Evolutionary conservation across 495 filamentous ascomycete genomes (phyloP), one percentile per base, ranked within the genome.

Genomic region (Aspergillus steynii): DNA sequence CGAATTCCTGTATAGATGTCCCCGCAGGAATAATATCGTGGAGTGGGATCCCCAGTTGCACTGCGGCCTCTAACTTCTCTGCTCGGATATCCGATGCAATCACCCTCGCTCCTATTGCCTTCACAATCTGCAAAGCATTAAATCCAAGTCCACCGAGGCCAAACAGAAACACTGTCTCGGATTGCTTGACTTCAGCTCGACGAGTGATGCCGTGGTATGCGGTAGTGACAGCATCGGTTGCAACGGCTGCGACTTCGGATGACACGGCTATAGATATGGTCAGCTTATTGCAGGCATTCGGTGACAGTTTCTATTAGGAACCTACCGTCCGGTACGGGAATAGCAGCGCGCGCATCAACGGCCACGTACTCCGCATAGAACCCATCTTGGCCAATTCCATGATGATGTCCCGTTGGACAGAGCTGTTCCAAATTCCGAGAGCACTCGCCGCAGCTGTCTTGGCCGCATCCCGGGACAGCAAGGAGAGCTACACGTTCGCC

Each of bases 131-230:
- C 12, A 69, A 47, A 12, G 64, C 66, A 48, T 69, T 69, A 59
- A 69, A 69, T 2, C 66, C 63, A 8, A 69, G 58, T 4, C 66
- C 66, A 26, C 64, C 66, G 2, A 69, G 54, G 1, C 64, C 64
- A 45, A 69, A 69, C 5, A 67, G 55, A 14, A 69, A 69, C 15
- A 64, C 61, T 2, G 58, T 66, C 45, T 69, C 66, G 15, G 66
- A 53, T 26, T 56, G 56, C 31, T 64, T 61, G 20, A 69, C 66
- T 47, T 69, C 61, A 0, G 64, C 66, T 0, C 66, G 66, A 4
- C 66, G 66, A 2, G 58, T 58, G 29, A 69, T 69, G 12, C 66
- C 66, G 53, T 69, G 64, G 45, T 69, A 69, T 25, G 64, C 66
- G 8, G 66, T 69, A 10, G 49, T 66, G 1, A 69, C 66, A 10